Conservation (phyloP, 441 rosid species). For the Geranium incanum region DNA sequence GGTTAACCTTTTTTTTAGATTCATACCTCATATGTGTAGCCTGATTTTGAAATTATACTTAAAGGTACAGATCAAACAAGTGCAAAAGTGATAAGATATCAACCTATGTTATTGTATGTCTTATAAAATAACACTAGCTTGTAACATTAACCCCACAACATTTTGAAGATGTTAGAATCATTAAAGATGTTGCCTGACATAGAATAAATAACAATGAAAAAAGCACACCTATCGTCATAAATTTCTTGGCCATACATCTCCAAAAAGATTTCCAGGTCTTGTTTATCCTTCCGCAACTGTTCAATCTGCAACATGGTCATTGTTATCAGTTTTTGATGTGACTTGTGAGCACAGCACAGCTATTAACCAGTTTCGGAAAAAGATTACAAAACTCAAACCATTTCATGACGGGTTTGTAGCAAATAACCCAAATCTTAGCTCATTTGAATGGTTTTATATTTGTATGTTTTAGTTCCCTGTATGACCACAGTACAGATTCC, state of each 20-base stretch:
- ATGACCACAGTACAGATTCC: not conserved
- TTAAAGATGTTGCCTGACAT: slow-evolving; percentile 5
- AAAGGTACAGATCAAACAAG: not conserved
- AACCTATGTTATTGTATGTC: not conserved
- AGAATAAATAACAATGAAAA: slow-evolving; percentile 15
- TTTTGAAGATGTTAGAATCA: not conserved
- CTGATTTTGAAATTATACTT: no score
- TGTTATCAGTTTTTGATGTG: slow-evolving; percentile 10
- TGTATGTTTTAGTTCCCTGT: not conserved
- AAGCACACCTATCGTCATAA: slow-evolving; percentile 58
- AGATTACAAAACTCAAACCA: not conserved
- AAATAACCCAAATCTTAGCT: not conserved
- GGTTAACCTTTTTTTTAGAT: no score
- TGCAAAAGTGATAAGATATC: not conserved
- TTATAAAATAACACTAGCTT: not conserved
- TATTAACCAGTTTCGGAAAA: not conserved
- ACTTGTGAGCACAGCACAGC: not conserved
- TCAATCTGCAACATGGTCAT: slow-evolving; percentile 55
- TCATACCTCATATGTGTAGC: no score
- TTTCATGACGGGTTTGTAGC: not conserved
- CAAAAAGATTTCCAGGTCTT: slow-evolving; percentile 59
- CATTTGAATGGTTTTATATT: not conserved
- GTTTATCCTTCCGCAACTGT: slow-evolving; percentile 63
- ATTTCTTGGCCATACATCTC: slow-evolving; percentile 73
- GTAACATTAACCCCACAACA: not conserved